Evolutionary conservation across 805 yeast genomes (phyloP), one percentile per base, ranked within the genome.

Genomic region (Barnettozyma vustinii): DNA sequence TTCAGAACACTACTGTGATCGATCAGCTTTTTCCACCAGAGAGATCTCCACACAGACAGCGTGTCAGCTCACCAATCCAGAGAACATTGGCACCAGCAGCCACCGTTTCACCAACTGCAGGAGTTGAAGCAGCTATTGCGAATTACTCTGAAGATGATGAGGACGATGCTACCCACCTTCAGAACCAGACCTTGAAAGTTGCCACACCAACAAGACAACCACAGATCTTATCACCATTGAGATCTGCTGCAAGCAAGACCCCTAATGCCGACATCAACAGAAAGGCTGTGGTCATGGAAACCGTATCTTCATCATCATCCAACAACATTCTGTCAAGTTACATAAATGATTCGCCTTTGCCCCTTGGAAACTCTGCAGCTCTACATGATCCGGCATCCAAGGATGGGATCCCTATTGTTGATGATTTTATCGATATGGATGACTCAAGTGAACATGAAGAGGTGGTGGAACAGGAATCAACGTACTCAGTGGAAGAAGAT

Each of bases 291-390:
- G 56, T 61, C 3, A 27, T 60, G 16, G 63, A 57, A 19, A 49
- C 49, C n/a, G 15, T 54, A 12, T 55, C 61, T 12, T 56, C 62
- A 2, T 49, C 54, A 10, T 57, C 62, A 13, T 57, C 63, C 6
- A 53, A 35, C 32, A 61, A 58, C 40, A 55, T 58, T 10, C 32
- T 60, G 4, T 54, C 62, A 16, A 56, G 52, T 32, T 59, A 60
- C 44, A 48, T 56, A 12, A 57, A 52, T 25, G 56, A 60, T 9
- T 60, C 64, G 25, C 59, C 59, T 2, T 59, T 56, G 41, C 63
- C 59, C 20, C 40, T 25, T 51, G 20, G 16, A 25, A 40, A 16
- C 16, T 56, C 58, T 4, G 32, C 27, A 9, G 3, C 19, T 10
- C 52, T 35, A 32, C 50, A 42, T n/a, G 58, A 49, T 40, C 53